A percentile compares a stretch with the other conserved stretches of the same genome.
Evolutionary conservation across 2,329 filamentous ascomycete genomes (phyloP).

Genomic region (Pestalotiopsis fici): DNA sequence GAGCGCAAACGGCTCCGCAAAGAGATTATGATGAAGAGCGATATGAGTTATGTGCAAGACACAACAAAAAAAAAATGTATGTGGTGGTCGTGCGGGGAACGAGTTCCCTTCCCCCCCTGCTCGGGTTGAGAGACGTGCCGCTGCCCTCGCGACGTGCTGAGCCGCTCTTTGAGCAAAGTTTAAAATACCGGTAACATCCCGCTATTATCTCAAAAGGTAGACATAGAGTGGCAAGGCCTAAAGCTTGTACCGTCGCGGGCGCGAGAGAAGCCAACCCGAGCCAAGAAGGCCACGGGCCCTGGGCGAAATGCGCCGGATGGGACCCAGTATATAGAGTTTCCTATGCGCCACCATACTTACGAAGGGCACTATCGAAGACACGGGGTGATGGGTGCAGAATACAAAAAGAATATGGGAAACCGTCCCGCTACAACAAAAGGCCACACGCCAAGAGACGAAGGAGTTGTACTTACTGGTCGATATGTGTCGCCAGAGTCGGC

Average conservation of each 20-base stretch:
- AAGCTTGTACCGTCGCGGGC: slow-evolving; percentile 1
- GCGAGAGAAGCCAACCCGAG: background rate
- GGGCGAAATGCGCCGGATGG: background rate
- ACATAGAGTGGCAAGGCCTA: background rate
- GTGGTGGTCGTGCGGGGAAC: slow-evolving; percentile 6
- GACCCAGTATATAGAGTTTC: slow-evolving; percentile 11
- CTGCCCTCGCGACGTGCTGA: background rate
- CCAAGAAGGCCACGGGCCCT: background rate
- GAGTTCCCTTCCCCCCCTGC: background rate
- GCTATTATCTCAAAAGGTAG: background rate
- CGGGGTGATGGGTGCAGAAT: background rate
- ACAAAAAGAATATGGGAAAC: background rate
- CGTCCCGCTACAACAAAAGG: background rate
- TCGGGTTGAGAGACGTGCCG: background rate
- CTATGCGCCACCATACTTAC: background rate
- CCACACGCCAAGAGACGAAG: background rate
- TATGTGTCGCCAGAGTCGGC: slow-evolving; percentile 63
- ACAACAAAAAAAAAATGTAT: background rate
- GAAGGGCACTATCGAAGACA: background rate
- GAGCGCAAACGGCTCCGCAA: slow-evolving; percentile 10
- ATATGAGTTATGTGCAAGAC: background rate
- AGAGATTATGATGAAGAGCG: slow-evolving; percentile 1
- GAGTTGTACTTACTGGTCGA: slow-evolving; percentile 46
- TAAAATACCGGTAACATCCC: background rate
- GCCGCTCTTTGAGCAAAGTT: background rate